These are phyloP conservation scores for Chlamydomonas urium DNA, from an alignment of 139 green algal species.

Conservation along the genomic window DNA sequence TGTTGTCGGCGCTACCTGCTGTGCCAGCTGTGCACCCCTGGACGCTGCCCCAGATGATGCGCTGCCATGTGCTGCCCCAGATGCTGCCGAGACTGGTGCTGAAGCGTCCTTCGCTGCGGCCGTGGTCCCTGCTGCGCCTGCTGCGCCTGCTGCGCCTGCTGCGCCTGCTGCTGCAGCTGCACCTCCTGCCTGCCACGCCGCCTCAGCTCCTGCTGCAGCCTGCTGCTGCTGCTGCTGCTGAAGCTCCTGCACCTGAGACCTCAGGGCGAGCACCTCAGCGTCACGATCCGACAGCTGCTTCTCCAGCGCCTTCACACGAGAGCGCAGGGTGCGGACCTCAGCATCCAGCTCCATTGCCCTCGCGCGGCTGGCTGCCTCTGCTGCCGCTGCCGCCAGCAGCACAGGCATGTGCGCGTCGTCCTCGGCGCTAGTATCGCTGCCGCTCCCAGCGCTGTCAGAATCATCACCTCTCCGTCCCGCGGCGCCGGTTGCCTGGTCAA, in stretches of 20 bases:
- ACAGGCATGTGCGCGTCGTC: not conserved
- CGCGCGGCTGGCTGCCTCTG: constrained; percentile 9
- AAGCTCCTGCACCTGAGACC: constrained; percentile 29
- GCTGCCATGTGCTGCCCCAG: constrained; percentile 1
- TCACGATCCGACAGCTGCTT: constrained; percentile 34
- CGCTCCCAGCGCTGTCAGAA: not conserved
- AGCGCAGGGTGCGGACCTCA: constrained; percentile 22
- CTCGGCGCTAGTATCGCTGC: constrained; percentile 3
- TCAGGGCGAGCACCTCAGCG: constrained; percentile 32
- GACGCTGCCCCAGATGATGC: not conserved
- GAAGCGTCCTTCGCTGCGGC: not conserved
- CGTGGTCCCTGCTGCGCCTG: not conserved
- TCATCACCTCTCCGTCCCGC: constrained; percentile 11
- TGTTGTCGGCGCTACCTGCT: too few relatives aligned
- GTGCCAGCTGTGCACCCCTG: not conserved
- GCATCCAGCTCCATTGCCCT: constrained; percentile 23
- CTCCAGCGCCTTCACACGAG: constrained; percentile 28
- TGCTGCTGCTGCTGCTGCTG: constrained; percentile 18
- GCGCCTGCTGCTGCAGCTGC: constrained; percentile 9
- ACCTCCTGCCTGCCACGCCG: not conserved
- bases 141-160: constrained; percentile 21
- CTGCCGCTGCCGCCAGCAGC: constrained; percentile 4
- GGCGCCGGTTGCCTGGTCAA: constrained; percentile 21
- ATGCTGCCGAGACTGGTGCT: constrained; percentile 5
- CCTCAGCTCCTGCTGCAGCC: not conserved